These are phyloP conservation scores for Aspergillus fischeri DNA, from an alignment of 2,329 filamentous ascomycete species.

Conservation along the genomic window DNA sequence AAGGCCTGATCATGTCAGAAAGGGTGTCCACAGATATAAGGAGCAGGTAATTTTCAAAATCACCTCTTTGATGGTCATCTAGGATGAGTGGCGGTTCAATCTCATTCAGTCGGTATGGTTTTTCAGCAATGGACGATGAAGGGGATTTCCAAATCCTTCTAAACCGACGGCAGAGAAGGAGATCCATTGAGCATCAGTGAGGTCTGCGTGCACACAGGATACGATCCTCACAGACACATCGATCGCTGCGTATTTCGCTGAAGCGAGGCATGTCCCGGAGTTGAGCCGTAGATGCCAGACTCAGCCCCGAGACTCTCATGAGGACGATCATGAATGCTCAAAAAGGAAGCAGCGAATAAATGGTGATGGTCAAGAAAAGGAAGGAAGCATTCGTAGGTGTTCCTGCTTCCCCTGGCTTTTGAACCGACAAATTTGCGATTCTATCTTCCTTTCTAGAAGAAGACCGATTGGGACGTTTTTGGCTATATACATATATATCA, in stretches of 20 bases:
- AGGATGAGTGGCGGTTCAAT: not conserved
- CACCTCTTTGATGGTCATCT: slow-evolving; percentile 10
- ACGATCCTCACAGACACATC: not conserved
- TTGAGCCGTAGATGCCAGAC: not conserved
- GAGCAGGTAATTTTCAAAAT: slow-evolving; percentile 2
- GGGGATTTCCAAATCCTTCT: slow-evolving; percentile 13
- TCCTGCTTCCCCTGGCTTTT: not conserved
- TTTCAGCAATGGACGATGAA: slow-evolving; percentile 12
- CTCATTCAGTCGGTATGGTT: slow-evolving; percentile 10
- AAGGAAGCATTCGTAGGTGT: not conserved
- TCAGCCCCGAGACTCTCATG: not conserved
- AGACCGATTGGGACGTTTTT: not conserved
- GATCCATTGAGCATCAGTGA: slow-evolving; percentile 14
- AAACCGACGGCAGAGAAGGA: slow-evolving; percentile 25
- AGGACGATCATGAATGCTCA: not conserved
- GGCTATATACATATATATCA: not conserved
- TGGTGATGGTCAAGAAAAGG: not conserved
- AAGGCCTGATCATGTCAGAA: slow-evolving; percentile 6
- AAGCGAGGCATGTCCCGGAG: not conserved
- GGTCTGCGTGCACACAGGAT: not conserved
- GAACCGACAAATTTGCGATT: not conserved
- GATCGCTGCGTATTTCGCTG: not conserved
- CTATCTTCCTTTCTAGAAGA: not conserved
- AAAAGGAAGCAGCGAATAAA: not conserved
- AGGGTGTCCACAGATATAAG: not conserved